Base-by-base conservation (phyloP, 2,329 filamentous ascomycete species). In the Trichoderma cornu-damae region DNA sequence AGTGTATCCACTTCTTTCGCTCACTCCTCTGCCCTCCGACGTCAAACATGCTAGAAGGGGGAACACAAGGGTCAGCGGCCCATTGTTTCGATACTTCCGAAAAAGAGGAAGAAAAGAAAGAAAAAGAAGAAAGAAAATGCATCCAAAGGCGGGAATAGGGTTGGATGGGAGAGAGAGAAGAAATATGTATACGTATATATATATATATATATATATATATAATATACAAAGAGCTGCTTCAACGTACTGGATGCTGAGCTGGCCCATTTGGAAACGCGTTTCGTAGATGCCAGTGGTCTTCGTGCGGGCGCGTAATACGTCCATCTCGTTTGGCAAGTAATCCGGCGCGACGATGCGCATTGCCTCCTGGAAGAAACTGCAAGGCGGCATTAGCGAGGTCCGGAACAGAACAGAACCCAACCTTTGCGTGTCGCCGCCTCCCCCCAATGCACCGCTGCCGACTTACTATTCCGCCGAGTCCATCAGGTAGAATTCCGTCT, bases 231-330 rank as follows among this genome's bases (percentile, higher is more conserved):
- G 20, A 22, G 18, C 6, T 37, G 42, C 9, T 14, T 14, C 24
- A 22, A 57, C 91, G 72, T 83, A 97, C 93, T 99, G 94, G 76
- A 99, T 99, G 75, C 92, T 97, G 61, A 99, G 79, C 69, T 96
- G 93, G 34, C 93, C 94, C 94, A 99, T 99, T 65, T 94, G 91
- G 71, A 99, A 99, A 65, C 94, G 84, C 49, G 94, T 99, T 74
- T 99, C 94, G 76, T 99, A 99, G 66, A 99, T 99, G 78, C 94
- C 94, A 0, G 94, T 99, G 1, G 94, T 99, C 75, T 99, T 99
- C 37, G 94, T 97, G 81, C 94, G 82, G 63, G 94, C 94, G 70
- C 94, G 87, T 59, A 99, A 82, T 32, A 99, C 93, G 71, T 99
- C 94, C 73, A 93, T 90, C 72, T 97, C 94, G 64, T 87, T 89